phyloP scores from a whole-genome alignment of 768 basidiomycete species.

The Suillus brevipes region DNA sequence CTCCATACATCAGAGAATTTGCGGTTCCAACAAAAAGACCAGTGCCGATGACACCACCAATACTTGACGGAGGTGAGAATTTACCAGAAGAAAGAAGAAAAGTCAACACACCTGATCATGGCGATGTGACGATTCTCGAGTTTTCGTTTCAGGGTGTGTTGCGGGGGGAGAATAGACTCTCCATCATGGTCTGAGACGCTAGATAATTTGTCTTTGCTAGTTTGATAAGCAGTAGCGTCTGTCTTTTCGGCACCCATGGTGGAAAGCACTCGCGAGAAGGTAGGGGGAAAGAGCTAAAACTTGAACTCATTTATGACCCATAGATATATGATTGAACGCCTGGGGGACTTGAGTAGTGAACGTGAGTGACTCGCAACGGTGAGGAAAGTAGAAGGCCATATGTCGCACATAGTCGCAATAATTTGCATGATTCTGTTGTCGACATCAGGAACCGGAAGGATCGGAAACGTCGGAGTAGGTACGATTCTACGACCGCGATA shows the following conservation, averaged over 20 bases:
- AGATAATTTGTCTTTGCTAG: conserved; percentile 8
- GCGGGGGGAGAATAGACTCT: conserved; percentile 14
- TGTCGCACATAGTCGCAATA: too few species aligned
- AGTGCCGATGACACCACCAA: conserved; percentile 26
- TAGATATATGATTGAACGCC: not conserved
- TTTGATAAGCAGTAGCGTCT: not conserved
- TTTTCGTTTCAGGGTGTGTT: conserved; percentile 48
- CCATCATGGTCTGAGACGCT: conserved; percentile 24
- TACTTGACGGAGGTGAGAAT: conserved; percentile 37
- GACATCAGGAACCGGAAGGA: too few species aligned
- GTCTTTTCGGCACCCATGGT: conserved; percentile 28
- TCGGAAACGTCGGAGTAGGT: too few species aligned
- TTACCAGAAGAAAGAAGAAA: not conserved
- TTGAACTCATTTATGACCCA: not conserved
- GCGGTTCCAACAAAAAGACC: conserved; percentile 37
- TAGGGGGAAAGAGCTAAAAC: not conserved
- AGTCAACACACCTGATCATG: conserved; percentile 64
- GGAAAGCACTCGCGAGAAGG: not conserved
- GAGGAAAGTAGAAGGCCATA: too few species aligned
- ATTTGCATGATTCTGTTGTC: too few species aligned
- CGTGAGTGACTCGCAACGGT: too few species aligned
- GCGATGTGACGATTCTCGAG: conserved; percentile 78
- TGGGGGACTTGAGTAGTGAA: not conserved
- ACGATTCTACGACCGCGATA: too few species aligned
- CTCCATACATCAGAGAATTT: conserved; percentile 51